Base-by-base conservation (phyloP, 1,284 basidiomycete genomes). In the Heterobasidion occidentale region DNA sequence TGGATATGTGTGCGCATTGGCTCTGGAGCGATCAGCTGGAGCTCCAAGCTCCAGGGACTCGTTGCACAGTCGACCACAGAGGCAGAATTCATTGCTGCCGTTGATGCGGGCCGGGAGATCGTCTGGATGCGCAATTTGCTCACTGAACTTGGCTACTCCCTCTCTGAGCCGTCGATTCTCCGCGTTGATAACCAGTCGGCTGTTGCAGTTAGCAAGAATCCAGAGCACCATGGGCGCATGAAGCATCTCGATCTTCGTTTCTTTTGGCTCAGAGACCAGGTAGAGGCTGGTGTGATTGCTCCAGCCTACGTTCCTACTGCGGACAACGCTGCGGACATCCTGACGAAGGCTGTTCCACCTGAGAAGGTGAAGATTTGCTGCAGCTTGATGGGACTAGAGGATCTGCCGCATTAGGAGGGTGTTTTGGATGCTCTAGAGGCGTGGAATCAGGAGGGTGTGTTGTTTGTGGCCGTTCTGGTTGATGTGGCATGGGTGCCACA, bases 221-320 rank as follows among this genome's bases (percentile, higher is more conserved):
- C 68, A 1, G 54, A 65, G 2, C 61, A 56, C 46, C 67, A 70
- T 46, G 52, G 62, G 0, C 53, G 67, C 5, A 65, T 67, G 12
- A 75, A 75, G 58, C 74, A 77, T 57, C 73, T 77, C 46, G 67
- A 70, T 51, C 64, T 74, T 20, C 60, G 58, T 2, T 64, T 69
- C 54, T 74, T 75, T 56, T 68, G 61, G 42, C 60, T 75, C 6
- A 66, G 72, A 0, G 67, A 71, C 14, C 45, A 52, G 9, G 61
- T 73, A 38, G 59, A 59, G 9, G 38, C 52, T 6, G 57, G 56
- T 7, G 15, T 17, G 0, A 47, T 72, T 36, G 12, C 14, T 0
- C 44, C 68, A 19, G n/a, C 49, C 6, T 66, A 69, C 44, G 56
- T 58, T 35, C 58, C 50, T 0, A 66, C 66, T 0, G 53, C 61